A percentile compares a stretch with the other conserved stretches of the same genome.
Conservation (phyloP, 495 filamentous ascomycete genomes). For the Penicillium cosmopolitanum region DNA sequence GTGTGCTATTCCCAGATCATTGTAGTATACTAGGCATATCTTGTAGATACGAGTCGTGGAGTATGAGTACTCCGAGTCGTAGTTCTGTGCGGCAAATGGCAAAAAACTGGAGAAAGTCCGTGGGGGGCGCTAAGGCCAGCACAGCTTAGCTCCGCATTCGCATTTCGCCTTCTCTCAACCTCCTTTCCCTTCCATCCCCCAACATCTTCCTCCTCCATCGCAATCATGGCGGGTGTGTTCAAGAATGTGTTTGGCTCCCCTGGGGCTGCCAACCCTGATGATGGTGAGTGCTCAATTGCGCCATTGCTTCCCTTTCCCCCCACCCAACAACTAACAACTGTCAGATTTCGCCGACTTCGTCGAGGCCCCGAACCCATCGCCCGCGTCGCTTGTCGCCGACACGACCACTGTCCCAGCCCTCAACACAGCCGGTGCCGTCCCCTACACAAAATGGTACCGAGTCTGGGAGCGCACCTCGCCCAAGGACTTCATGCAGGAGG, state of each 20-base stretch:
- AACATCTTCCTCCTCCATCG: conserved; percentile 15
- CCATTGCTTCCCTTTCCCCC: conserved; percentile 9
- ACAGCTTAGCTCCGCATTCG: conserved; percentile 33
- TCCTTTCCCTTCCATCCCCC: conserved; percentile 33
- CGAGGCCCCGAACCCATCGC: conserved; percentile 65
- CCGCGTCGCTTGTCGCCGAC: conserved; percentile 51
- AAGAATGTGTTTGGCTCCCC: conserved; percentile 68
- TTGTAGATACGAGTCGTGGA: too few relatives aligned
- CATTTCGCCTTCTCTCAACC: conserved; percentile 28
- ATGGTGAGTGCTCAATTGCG: conserved; percentile 53
- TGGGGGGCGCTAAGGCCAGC: conserved; percentile 28
- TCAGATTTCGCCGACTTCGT: conserved; percentile 82
- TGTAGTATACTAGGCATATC: too few relatives aligned
- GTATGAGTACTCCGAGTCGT: too few relatives aligned
- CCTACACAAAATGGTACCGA: conserved; percentile 95
- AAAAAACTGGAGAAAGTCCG: conserved; percentile 29
- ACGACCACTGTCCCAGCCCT: conserved; percentile 47
- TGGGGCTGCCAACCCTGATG: conserved; percentile 56
- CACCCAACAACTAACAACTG: neutral
- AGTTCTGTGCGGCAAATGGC: conserved; percentile 3
- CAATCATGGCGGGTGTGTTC: conserved; percentile 67
- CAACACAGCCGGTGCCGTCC: conserved; percentile 48
- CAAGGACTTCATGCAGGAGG: conserved; percentile 84
- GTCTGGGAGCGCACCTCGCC: conserved; percentile 85
- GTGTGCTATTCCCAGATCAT: neutral